Evolutionary conservation across 257 asterid genomes (phyloP), one percentile per base, ranked within the genome.

Genomic region (Jasminum sambac): DNA sequence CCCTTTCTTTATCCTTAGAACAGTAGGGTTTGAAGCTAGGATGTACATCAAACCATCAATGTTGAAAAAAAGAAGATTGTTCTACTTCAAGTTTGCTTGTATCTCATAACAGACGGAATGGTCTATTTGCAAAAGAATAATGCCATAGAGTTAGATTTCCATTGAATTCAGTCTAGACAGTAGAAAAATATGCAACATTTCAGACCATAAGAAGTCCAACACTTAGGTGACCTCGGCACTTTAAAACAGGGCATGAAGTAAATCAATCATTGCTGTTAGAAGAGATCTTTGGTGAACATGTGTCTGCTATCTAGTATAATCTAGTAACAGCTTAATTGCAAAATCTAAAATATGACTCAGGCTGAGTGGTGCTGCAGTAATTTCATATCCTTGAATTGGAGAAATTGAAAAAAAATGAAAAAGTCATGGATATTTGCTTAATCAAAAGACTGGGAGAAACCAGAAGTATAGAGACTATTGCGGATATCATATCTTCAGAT

Each of bases 401-500:
- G 34, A 23, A 55, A 55, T 55, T 19, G 62, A 55, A 55, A 55
- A 16, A 55, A 23, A 13, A 55, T 9, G 1, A 24, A n/a, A 50
- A 50, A 21, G 19, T 46, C 59, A 44, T 4, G 58, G 59, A 42
- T 46, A 76, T 38, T 16, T 24, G n/a, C 14, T 37, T 36, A 41
- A 60, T 38, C 39, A 57, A 30, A 12, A 52, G 66, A 55, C 60
- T 21, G 41, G 34, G 61, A 71, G 68, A 61, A 48, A 74, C 30
- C 26, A 59, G 65, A 1, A 64, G 39, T 61, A 41, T 43, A 69
- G 69, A 39, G 64, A 39, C 52, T 58, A 61, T 30, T 60, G 24
- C 4, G 73, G 66, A 77, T 23, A 37, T 25, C 63, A 40, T 62
- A 34, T 63, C 68, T 73, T 37, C 46, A 5, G 38, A 65, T 26